Conservation (phyloP, 768 basidiomycete genomes). For the Boletus fagicola region DNA sequence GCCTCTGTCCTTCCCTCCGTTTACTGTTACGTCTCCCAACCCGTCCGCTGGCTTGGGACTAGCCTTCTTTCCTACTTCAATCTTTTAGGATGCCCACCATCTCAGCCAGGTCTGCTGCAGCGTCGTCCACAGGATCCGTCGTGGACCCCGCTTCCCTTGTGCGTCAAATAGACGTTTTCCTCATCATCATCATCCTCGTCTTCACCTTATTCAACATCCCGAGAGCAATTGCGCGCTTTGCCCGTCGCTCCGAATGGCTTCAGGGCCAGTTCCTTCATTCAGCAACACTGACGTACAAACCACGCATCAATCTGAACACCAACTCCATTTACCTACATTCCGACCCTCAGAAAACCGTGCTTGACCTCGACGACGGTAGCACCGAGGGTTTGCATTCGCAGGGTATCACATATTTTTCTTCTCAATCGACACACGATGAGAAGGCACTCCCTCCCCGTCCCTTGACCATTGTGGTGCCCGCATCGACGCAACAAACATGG, state of each 20-base stretch:
- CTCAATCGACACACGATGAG: conserved; percentile 8
- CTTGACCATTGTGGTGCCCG: neutral
- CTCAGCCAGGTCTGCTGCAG: neutral
- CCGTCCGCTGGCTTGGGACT: conserved; percentile 8
- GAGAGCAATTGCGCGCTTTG: conserved; percentile 50
- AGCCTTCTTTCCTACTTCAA: conserved; percentile 4
- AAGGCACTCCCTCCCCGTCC: conserved; percentile 19
- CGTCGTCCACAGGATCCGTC: neutral
- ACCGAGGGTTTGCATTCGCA: conserved; percentile 13
- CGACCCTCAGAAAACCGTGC: conserved; percentile 6
- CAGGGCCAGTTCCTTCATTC: conserved; percentile 47
- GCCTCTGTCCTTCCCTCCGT: neutral
- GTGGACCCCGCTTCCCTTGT: conserved; percentile 21
- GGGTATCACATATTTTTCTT: neutral
- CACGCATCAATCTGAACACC: conserved; percentile 15
- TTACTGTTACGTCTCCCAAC: neutral
- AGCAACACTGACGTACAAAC: neutral
- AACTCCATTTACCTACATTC: conserved; percentile 16
- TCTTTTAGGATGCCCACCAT: conserved; percentile 18
- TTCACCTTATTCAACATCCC: conserved; percentile 47
- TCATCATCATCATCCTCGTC: conserved; percentile 41
- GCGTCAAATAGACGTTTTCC: conserved; percentile 44
- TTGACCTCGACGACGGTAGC: conserved; percentile 19
- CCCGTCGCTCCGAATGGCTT: conserved; percentile 48
- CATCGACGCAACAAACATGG: conserved; percentile 16